These are phyloP conservation scores for Xylariaceae sp. DNA, from an alignment of 2,329 filamentous ascomycete species.

Conservation along the genomic window DNA sequence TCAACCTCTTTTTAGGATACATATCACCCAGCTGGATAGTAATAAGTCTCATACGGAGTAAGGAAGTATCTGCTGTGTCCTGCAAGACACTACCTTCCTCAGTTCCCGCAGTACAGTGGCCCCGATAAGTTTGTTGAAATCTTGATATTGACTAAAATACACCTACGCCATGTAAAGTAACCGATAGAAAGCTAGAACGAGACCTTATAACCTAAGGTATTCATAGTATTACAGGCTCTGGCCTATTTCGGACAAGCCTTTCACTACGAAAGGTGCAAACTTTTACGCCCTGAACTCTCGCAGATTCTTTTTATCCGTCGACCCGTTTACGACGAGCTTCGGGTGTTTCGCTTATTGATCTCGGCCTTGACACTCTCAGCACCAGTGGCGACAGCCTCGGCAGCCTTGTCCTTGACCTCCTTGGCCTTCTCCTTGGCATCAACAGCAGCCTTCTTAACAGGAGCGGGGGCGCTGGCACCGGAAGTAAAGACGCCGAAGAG, in stretches of 20 bases:
- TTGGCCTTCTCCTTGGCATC: slow-evolving; percentile 65
- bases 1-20: too few relatives aligned
- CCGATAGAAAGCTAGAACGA: slow-evolving; percentile 17
- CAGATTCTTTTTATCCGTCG: too few relatives aligned
- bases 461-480: slow-evolving; percentile 59
- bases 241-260: slow-evolving; percentile 13
- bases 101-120: too few relatives aligned
- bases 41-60: too few relatives aligned
- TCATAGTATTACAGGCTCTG: slow-evolving; percentile 17
- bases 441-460: slow-evolving; percentile 65
- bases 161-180: slow-evolving; percentile 27
- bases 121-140: too few relatives aligned
- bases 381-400: slow-evolving; percentile 52
- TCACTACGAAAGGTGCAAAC: slow-evolving; percentile 7
- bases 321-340: slow-evolving; percentile 45
- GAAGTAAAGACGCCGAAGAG: slow-evolving; percentile 62
- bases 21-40: too few relatives aligned
- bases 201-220: slow-evolving; percentile 18
- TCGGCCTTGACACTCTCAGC: slow-evolving; percentile 74
- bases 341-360: slow-evolving; percentile 55
- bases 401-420: slow-evolving; percentile 69
- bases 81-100: too few relatives aligned
- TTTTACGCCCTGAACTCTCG: slow-evolving; percentile 7
- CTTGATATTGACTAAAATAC: slow-evolving; percentile 18
- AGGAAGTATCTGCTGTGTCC: too few relatives aligned